phyloP scores from a whole-genome alignment of 371 early-diverging fungal genomes.

The Mortierella sp. region DNA sequence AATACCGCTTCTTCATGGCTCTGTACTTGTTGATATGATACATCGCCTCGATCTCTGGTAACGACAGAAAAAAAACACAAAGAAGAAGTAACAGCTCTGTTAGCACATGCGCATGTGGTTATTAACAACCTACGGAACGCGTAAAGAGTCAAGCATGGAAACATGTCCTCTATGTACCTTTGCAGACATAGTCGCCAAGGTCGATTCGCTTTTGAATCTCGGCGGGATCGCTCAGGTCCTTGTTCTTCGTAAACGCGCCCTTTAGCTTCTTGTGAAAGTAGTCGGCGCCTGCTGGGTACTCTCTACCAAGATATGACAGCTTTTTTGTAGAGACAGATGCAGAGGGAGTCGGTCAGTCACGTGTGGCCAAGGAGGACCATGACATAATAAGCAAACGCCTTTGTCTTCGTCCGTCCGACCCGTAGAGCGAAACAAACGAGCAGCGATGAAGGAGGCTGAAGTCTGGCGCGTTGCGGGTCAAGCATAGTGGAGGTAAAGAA shows the following conservation, averaged over 20 bases:
- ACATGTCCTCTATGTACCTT: constrained; percentile 59
- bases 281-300: constrained; percentile 72
- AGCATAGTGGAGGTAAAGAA: background rate
- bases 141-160: background rate
- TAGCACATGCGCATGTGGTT: background rate
- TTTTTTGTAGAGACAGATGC: constrained; percentile 20
- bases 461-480: background rate
- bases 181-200: constrained; percentile 74
- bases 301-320: constrained; percentile 72
- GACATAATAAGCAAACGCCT: background rate
- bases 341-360: background rate
- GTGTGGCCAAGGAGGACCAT: background rate
- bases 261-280: constrained; percentile 73
- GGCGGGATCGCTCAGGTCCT: constrained; percentile 63
- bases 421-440: background rate
- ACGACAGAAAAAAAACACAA: background rate
- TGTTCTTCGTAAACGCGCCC: constrained; percentile 76
- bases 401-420: background rate
- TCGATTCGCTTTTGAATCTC: constrained; percentile 75
- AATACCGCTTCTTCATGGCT: constrained; percentile 71
- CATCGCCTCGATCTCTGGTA: constrained; percentile 77
- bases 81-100: background rate
- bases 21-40: constrained; percentile 83
- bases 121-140: background rate
- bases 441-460: background rate